phyloP scores from a whole-genome alignment of 129 eudicot genomes.

The Cynara cardunculus region DNA sequence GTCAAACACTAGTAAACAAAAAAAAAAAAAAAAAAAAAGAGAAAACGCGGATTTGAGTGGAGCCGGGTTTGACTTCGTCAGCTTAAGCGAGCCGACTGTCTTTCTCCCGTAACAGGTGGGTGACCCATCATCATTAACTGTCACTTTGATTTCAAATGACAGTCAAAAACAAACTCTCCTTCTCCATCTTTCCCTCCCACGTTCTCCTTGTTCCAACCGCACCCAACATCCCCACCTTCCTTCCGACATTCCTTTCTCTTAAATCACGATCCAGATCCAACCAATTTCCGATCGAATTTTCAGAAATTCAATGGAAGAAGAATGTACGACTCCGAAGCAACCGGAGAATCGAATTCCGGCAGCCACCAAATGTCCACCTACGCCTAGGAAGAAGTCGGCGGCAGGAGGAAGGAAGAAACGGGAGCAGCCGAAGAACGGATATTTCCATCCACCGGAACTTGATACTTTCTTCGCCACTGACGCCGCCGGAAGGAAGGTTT shows the following conservation, averaged over 20 bases:
- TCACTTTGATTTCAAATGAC: neutral
- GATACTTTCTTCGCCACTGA: constrained; percentile 10
- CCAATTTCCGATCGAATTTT: neutral
- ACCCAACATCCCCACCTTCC: constrained; percentile 5
- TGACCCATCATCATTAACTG: constrained; percentile 28
- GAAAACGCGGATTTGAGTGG: neutral
- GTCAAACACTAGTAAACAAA: too few species aligned
- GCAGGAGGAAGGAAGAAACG: neutral
- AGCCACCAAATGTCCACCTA: constrained; percentile 1
- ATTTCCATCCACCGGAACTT: constrained; percentile 11
- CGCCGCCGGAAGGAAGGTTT: neutral
- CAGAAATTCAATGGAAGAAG: neutral
- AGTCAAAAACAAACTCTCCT: neutral
- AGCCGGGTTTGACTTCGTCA: neutral
- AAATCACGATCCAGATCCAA: neutral
- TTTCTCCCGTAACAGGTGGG: neutral
- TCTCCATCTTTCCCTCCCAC: neutral
- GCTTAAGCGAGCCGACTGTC: neutral
- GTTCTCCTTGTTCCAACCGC: neutral
- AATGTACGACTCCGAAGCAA: constrained; percentile 19
- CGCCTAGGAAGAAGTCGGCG: constrained; percentile 2
- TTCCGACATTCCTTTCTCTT: neutral
- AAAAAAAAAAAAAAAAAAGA: neutral
- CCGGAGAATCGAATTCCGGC: constrained; percentile 11
- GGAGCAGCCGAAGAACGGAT: constrained; percentile 20